A percentile compares a stretch with the other conserved stretches of the same genome.
Conservation (phyloP, 305 asterid species). For the Fraxinus baroniana region DNA sequence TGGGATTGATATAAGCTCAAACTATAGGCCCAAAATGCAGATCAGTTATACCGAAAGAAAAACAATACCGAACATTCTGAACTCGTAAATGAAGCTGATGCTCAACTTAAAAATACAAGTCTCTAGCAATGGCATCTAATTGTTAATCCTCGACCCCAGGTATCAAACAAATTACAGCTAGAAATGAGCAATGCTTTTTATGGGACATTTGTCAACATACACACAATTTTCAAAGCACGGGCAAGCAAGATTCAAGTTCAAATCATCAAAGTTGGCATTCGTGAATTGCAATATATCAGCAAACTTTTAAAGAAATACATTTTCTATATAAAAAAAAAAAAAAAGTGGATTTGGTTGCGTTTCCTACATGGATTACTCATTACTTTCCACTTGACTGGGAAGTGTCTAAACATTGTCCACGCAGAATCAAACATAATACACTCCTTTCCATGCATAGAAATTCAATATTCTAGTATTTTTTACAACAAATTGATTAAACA, state of each 20-base stretch:
- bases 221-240: neutral
- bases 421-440: neutral
- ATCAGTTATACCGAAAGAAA: neutral
- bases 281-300: neutral
- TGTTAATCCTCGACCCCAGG: neutral
- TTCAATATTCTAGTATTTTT: neutral
- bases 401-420: neutral
- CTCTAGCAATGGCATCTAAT: neutral
- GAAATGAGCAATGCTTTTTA: neutral
- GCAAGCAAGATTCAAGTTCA: conserved; percentile 12
- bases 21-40: conserved; percentile 5
- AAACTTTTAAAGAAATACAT: neutral
- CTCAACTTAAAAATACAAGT: neutral
- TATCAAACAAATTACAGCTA: neutral
- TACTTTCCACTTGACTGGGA: neutral
- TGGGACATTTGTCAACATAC: neutral
- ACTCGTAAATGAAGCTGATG: neutral
- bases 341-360: conserved; percentile 12
- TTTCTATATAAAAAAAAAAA: conserved; percentile 4
- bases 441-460: neutral
- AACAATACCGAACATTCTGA: neutral
- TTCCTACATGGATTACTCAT: neutral
- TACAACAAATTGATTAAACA: neutral
- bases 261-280: conserved; percentile 6
- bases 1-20: conserved; percentile 2